Conservation (phyloP, 352 stramenopile species). For the Phytophthora citricola region DNA sequence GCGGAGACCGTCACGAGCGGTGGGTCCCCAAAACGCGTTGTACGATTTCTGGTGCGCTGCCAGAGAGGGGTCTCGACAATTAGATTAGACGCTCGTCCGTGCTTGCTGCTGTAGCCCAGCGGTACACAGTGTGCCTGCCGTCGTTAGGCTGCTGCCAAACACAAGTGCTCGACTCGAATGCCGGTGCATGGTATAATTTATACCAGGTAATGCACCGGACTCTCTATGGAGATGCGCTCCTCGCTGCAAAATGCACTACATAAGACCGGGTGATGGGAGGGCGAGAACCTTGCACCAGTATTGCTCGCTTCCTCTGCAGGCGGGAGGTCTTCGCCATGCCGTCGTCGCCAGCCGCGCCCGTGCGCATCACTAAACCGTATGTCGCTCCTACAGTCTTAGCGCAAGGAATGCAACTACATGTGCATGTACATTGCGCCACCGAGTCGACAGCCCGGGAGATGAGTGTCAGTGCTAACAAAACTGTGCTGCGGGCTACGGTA, state of each 20-base stretch:
- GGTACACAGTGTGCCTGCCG: too few relatives aligned
- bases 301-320: constrained; percentile 5
- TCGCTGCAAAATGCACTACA: too few relatives aligned
- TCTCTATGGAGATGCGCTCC: constrained; percentile 16
- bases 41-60: constrained; percentile 5
- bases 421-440: neutral
- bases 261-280: constrained; percentile 17
- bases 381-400: neutral
- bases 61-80: constrained; percentile 2
- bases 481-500: neutral
- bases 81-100: neutral
- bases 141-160: too few relatives aligned
- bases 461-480: too few relatives aligned
- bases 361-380: constrained; percentile 17
- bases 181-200: too few relatives aligned
- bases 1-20: constrained; percentile 13
- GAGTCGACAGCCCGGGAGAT: too few relatives aligned
- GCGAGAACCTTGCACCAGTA: constrained; percentile 11
- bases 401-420: neutral
- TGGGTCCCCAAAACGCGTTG: constrained; percentile 9
- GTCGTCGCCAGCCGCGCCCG: constrained; percentile 5
- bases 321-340: neutral
- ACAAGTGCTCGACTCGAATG: too few relatives aligned
- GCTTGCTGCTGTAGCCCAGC: too few relatives aligned
- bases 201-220: constrained; percentile 12